These are phyloP conservation scores for Sicyos baderoa DNA, from an alignment of 306 rosid genomes.

Conservation along the genomic window DNA sequence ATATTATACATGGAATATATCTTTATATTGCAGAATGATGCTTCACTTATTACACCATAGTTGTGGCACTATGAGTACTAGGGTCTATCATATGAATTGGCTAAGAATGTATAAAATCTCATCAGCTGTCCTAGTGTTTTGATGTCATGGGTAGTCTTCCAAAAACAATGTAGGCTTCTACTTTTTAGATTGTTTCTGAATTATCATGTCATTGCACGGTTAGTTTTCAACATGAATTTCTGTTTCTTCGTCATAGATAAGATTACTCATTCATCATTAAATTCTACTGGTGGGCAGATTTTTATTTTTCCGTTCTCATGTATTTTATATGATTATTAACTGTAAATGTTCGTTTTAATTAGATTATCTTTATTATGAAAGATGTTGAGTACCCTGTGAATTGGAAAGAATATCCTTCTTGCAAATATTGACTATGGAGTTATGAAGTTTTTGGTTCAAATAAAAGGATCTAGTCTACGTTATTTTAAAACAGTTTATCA, in stretches of 20 bases:
- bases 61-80: background rate
- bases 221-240: background rate
- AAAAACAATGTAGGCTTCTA: background rate
- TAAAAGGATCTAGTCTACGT: background rate
- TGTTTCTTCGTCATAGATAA: background rate
- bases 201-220: background rate
- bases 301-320: background rate
- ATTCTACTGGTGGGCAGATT: background rate
- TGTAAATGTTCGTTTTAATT: background rate
- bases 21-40: background rate
- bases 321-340: slow-evolving; percentile 6
- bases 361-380: background rate
- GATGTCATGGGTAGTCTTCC: background rate
- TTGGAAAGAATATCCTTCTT: background rate
- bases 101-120: background rate
- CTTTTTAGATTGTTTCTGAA: background rate
- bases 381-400: background rate
- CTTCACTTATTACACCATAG: background rate
- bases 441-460: background rate
- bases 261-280: background rate
- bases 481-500: background rate
- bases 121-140: background rate
- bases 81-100: background rate
- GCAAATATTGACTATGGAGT: background rate
- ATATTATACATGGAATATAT: background rate